Evolutionary conservation across 371 early-diverging fungal species (phyloP).

Genomic region (Fennellomyces sp.): DNA sequence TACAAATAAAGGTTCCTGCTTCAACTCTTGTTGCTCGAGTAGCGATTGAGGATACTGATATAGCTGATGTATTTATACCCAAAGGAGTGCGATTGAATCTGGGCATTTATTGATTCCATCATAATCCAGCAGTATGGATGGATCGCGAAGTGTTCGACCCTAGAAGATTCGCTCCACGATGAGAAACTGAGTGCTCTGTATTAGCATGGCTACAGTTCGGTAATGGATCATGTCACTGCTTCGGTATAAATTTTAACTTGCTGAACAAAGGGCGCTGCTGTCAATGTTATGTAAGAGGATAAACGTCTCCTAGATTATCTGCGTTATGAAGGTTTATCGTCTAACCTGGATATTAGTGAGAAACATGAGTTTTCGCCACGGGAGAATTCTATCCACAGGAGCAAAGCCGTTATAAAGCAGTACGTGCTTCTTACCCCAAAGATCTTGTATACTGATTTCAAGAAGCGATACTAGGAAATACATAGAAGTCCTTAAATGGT

Average conservation of each 20-base stretch:
- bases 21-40: too few species aligned
- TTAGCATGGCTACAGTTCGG: conserved; percentile 32
- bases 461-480: background rate
- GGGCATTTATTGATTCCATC: conserved; percentile 35
- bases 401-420: background rate
- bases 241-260: conserved; percentile 19
- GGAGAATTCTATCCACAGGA: conserved; percentile 6
- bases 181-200: conserved; percentile 18
- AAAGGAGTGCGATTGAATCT: conserved; percentile 40
- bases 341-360: too few species aligned
- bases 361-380: conserved; percentile 17
- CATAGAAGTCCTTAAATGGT: too few species aligned
- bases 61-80: conserved; percentile 45
- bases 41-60: too few species aligned
- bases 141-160: conserved; percentile 24
- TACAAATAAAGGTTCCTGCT: too few species aligned
- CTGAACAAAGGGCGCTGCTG: conserved; percentile 15
- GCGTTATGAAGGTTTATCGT: background rate
- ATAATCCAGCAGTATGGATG: conserved; percentile 22
- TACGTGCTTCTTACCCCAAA: background rate
- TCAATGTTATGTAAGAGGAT: conserved; percentile 17
- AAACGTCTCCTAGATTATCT: background rate
- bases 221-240: conserved; percentile 21
- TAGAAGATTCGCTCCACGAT: conserved; percentile 21
- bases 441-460: background rate